Conservation (phyloP, 176 grass and related monocot genomes). For the Rhipidocladum racemiflorum region DNA sequence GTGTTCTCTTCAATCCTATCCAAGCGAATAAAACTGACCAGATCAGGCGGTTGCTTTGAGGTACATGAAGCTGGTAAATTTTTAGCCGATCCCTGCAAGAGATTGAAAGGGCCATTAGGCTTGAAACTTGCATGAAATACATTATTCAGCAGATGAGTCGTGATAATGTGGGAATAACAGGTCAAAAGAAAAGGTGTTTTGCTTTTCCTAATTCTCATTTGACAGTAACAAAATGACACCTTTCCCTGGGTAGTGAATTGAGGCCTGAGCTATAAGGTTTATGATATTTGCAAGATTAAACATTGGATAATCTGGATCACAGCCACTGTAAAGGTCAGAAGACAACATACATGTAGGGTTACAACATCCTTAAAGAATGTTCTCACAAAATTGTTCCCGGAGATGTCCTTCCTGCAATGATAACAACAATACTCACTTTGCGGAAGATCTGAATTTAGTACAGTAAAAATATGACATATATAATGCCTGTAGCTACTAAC, state of each 20-base stretch:
- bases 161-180: neutral
- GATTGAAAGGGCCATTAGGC: neutral
- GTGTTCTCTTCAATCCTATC: neutral
- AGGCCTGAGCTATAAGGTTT: neutral
- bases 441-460: neutral
- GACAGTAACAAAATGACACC: neutral
- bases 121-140: neutral
- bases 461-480: neutral
- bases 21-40: conserved; percentile 43
- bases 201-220: neutral
- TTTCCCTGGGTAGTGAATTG: neutral
- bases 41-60: conserved; percentile 38
- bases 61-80: conserved; percentile 60
- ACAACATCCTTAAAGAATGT: conserved; percentile 44
- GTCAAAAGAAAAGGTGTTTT: neutral
- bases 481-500: neutral
- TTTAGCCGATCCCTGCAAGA: conserved; percentile 46
- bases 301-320: neutral
- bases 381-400: conserved; percentile 44
- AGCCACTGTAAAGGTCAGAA: conserved; percentile 13
- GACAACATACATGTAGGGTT: conserved; percentile 49
- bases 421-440: neutral
- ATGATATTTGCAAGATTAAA: neutral
- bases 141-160: neutral
- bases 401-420: conserved; percentile 60